Base-by-base conservation (phyloP, 768 basidiomycete genomes). In the Piloderma croceum region DNA sequence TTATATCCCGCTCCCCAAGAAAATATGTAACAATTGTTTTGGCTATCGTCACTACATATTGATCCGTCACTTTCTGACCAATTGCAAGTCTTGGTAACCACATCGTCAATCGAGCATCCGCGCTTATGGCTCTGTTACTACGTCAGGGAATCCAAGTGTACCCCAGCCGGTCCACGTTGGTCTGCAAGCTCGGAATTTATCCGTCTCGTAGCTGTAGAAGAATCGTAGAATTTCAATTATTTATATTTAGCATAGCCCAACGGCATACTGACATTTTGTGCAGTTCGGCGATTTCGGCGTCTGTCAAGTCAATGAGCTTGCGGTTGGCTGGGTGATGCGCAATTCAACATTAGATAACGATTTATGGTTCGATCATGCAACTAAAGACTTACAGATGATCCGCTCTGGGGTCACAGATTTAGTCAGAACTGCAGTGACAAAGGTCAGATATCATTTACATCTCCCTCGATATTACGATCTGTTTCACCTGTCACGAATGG, bases 391-490 rank as follows among this genome's bases (percentile, higher is more conserved):
- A 75, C 74, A 53, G 27, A 69, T 60, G 53, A 89, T 81, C 17
- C 87, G 79, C 39, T 69, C 59, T 40, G 74, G 67, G 5, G 79
- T 88, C 31, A 90, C 87, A 4, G 81, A 85, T 66, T 90, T 90
- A 18, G 85, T 71, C 27, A 90, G 65, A 20, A 86, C 86, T 68
- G 33, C 17, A 43, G 29, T 45, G 24, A 33, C 25, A 34, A 32
- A 20, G 27, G 34, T 9, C n/a, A 18, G 24, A 19, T 31, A 31
- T 21, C 12, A 37, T 37, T 1, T 39, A 37, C 6, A 45, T 18
- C 21, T 33, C 31, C 7, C 24, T 18, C 9, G 23, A n/a, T 19
- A 31, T 37, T 37, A 31, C 38, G 19, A 32, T 38, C 31, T 38
- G 37, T 47, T 69, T 18, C 45, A 75, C 74, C 77, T 32, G 63